Conservation (phyloP, 495 filamentous ascomycete genomes). For the Lasiosphaeris hirsuta region DNA sequence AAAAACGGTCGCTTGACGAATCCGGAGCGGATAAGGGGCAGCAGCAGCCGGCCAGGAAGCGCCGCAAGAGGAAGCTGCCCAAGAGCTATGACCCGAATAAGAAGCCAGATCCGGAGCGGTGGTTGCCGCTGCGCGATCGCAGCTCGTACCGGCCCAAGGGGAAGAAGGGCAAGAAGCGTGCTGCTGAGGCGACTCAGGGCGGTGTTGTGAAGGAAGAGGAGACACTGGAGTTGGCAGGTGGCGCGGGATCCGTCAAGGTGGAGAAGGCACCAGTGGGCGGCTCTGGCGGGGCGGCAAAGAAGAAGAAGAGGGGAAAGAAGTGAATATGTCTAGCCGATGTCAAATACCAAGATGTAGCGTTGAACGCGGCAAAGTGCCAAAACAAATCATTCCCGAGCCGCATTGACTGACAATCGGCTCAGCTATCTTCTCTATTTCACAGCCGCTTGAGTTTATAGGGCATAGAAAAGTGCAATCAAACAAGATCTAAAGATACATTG, state of each 20-base stretch:
- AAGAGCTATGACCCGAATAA: constrained; percentile 74
- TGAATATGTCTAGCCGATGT: constrained; percentile 21
- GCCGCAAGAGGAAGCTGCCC: constrained; percentile 70
- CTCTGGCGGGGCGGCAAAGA: constrained; percentile 40
- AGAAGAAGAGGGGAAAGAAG: constrained; percentile 77
- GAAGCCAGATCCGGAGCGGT: constrained; percentile 82
- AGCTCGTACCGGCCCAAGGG: constrained; percentile 88
- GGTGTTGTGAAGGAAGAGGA: constrained; percentile 68
- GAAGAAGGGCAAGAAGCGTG: constrained; percentile 82
- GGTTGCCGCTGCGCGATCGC: constrained; percentile 85
- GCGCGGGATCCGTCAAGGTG: constrained; percentile 56
- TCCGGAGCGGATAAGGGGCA: constrained; percentile 56
- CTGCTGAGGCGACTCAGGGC: constrained; percentile 77
- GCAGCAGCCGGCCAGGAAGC: constrained; percentile 59
- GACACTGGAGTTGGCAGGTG: constrained; percentile 60
- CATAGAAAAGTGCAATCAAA: too few relatives aligned
- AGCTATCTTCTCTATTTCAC: too few relatives aligned
- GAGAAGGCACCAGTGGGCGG: constrained; percentile 47
- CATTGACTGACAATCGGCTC: too few relatives aligned
- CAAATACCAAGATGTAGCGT: too few relatives aligned
- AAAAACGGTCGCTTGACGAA: constrained; percentile 30
- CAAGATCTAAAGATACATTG: too few relatives aligned
- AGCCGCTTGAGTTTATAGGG: too few relatives aligned
- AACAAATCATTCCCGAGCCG: too few relatives aligned
- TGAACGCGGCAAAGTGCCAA: too few relatives aligned